Evolutionary conservation across 2,329 filamentous ascomycete species (phyloP).

Genomic region (Phialophora chinensis): DNA sequence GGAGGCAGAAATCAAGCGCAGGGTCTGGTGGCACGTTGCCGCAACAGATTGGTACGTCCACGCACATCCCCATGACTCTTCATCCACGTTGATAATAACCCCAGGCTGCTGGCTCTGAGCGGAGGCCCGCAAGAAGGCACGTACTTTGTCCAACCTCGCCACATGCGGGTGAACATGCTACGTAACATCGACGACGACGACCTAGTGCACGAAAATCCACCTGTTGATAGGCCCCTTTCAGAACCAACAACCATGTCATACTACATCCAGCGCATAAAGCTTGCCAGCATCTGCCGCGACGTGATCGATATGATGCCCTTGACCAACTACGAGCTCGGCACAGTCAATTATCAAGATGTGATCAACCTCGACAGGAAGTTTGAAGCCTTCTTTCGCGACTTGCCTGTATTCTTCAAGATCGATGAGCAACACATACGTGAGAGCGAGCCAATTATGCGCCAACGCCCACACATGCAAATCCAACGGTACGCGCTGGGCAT

Average conservation of each 20-base stretch:
- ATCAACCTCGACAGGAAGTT: slow-evolving; percentile 48
- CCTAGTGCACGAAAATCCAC: slow-evolving; percentile 38
- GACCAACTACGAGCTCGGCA: slow-evolving; percentile 40
- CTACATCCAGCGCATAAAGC: slow-evolving; percentile 50
- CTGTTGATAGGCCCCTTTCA: slow-evolving; percentile 41
- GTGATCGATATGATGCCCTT: slow-evolving; percentile 48
- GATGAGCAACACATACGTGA: slow-evolving; percentile 43
- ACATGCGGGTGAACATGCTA: slow-evolving; percentile 51
- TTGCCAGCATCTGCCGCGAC: slow-evolving; percentile 49
- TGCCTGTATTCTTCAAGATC: slow-evolving; percentile 48
- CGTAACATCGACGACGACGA: slow-evolving; percentile 52
- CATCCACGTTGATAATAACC: neutral
- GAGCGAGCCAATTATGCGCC: slow-evolving; percentile 42
- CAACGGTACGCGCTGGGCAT: slow-evolving; percentile 48
- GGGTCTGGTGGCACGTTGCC: slow-evolving; percentile 53
- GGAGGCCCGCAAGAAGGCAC: slow-evolving; percentile 53
- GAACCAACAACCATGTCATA: slow-evolving; percentile 55
- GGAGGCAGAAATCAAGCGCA: slow-evolving; percentile 48
- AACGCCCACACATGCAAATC: slow-evolving; percentile 44
- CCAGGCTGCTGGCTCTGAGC: slow-evolving; percentile 49
- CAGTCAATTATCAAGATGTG: slow-evolving; percentile 47
- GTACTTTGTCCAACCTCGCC: slow-evolving; percentile 50
- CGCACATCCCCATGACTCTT: neutral
- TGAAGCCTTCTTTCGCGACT: slow-evolving; percentile 41
- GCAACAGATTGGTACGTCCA: slow-evolving; percentile 51